A percentile compares a stretch with the other conserved stretches of the same genome.
These are phyloP conservation scores for Guyanaporus albipodus DNA, from an alignment of 768 basidiomycete species.

Conservation along the genomic window DNA sequence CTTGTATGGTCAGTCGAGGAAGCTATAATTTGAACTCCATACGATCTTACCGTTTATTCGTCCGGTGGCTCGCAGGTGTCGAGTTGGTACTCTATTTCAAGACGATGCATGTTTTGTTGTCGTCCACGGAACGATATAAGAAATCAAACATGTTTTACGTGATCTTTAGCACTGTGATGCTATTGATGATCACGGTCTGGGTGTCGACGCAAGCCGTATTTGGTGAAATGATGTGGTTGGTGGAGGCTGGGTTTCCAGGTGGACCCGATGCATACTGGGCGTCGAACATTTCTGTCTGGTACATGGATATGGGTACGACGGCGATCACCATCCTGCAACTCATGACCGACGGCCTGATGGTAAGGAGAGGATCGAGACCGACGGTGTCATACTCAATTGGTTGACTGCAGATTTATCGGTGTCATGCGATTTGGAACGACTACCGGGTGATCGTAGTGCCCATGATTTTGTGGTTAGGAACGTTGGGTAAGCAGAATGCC, in stretches of 20 bases:
- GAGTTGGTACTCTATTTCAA: slow-evolving; percentile 25
- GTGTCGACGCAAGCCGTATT: slow-evolving; percentile 28
- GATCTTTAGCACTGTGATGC: slow-evolving; percentile 24
- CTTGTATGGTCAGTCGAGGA: slow-evolving; percentile 18
- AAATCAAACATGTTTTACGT: slow-evolving; percentile 20
- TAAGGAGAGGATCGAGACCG: slow-evolving; percentile 13
- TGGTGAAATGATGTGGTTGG: slow-evolving; percentile 37
- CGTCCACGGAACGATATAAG: neutral
- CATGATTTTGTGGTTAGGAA: slow-evolving; percentile 18
- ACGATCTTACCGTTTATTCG: neutral
- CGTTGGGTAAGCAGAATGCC: slow-evolving; percentile 21
- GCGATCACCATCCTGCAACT: slow-evolving; percentile 32
- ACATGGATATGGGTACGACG: slow-evolving; percentile 29
- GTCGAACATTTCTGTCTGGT: slow-evolving; percentile 25
- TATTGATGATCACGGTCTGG: slow-evolving; percentile 33
- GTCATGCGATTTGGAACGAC: slow-evolving; percentile 31
- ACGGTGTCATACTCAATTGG: neutral
- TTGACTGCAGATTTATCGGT: slow-evolving; percentile 36
- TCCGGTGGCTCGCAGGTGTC: slow-evolving; percentile 10
- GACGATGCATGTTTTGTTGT: slow-evolving; percentile 21
- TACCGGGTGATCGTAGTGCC: slow-evolving; percentile 18
- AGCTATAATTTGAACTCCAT: too few species aligned
- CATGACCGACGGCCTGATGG: slow-evolving; percentile 37
- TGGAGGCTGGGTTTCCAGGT: slow-evolving; percentile 28
- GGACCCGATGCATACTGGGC: slow-evolving; percentile 34